Conservation (phyloP, 1,284 basidiomycete genomes). For the Anthracocystis setariae region DNA sequence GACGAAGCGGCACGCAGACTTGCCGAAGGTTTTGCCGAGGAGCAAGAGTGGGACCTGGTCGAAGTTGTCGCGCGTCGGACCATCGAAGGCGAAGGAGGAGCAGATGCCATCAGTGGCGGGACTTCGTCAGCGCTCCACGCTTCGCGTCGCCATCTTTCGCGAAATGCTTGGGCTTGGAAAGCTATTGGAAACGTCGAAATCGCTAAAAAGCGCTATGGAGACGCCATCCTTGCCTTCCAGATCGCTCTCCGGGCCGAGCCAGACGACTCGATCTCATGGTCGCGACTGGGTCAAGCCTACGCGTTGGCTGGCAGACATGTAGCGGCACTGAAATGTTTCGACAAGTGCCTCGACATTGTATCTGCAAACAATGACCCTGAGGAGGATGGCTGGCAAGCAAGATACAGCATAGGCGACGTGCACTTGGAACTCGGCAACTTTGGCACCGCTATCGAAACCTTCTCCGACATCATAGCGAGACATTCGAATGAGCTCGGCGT, state of each 20-base stretch:
- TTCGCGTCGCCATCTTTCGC: conserved; percentile 70
- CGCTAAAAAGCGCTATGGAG: conserved; percentile 77
- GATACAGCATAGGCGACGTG: conserved; percentile 86
- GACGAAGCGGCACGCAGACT: conserved; percentile 83
- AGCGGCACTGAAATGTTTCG: conserved; percentile 88
- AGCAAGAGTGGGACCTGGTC: conserved; percentile 94
- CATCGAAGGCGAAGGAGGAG: conserved; percentile 77
- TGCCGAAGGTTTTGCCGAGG: conserved; percentile 88
- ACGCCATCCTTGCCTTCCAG: conserved; percentile 88
- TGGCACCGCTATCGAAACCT: conserved; percentile 78
- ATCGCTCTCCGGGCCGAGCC: conserved; percentile 83
- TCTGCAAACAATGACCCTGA: conserved; percentile 6
- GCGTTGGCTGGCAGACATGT: conserved; percentile 84
- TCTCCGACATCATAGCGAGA: conserved; percentile 73
- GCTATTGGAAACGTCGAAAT: conserved; percentile 92
- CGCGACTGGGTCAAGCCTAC: conserved; percentile 91
- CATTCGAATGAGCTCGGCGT: conserved; percentile 77
- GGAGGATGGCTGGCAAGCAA: conserved; percentile 79
- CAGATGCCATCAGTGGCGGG: conserved; percentile 36
- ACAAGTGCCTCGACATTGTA: conserved; percentile 73
- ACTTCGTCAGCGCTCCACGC: conserved; percentile 26
- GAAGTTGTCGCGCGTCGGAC: conserved; percentile 89
- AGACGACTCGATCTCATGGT: conserved; percentile 83
- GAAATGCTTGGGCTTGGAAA: conserved; percentile 96
- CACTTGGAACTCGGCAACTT: conserved; percentile 82